Evolutionary conservation across 2,329 filamentous ascomycete genomes (phyloP), one percentile per base, ranked within the genome.

Genomic region (Cladophialophora yegresii): DNA sequence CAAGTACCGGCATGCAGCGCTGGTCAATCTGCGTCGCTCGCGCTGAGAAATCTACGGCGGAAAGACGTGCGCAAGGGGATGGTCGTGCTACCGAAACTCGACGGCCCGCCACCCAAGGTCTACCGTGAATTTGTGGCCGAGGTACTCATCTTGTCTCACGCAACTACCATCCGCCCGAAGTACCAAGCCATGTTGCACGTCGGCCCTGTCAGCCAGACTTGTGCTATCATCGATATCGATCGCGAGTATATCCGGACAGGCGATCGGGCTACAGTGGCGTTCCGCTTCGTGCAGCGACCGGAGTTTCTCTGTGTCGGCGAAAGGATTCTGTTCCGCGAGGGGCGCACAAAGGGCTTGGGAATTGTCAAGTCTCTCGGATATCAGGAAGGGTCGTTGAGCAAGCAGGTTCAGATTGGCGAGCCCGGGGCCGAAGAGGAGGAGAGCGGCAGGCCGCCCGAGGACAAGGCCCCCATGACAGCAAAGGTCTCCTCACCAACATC

Each of bases 111-210:
- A 67, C 85, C 89, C 0, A 95, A 88, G 69, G 90, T 92, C 10
- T 85, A 88, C 73, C 81, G 85, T 36, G 89, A 92, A 74, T 93
- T 93, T 73, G 81, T 93, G 49, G 91, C 91, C 12, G 90, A 93
- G 77, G 95, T 99, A 0, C 83, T 99, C 23, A 98, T 99, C 70
- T 83, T 99, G 6, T 96, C 91, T 3, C 95, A 99, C 73, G 92
- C 93, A 0, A 99, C 95, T 0, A 99, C 95, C 50, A 99, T 99
- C 77, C 95, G 96, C 77, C 92, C 88, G 0, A 93, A 92, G 72
- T 99, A 99, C 71, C 95, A 99, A 80, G 95, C 95, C 0, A 99
- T 98, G 93, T 84, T 99, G 23, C 95, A 99, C 72, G 93, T 99
- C 4, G 95, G 95, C 0, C 91, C 95, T 0, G 90, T 99, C 50